phyloP scores from a whole-genome alignment of 1,284 basidiomycete genomes.

The Tausonia pullulans region DNA sequence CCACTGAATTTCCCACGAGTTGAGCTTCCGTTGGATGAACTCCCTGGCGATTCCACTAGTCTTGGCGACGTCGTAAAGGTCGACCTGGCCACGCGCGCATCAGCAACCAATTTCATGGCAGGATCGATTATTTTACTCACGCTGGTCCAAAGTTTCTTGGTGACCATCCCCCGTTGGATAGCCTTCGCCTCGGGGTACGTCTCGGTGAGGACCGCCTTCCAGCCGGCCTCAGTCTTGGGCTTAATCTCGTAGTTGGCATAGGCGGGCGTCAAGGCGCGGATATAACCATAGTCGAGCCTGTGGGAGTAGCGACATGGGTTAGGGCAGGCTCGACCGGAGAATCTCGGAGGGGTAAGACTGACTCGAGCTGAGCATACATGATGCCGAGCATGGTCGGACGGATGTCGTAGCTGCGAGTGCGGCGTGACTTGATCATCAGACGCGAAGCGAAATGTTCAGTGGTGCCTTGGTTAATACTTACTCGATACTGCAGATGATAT shows the following conservation, averaged over 20 bases:
- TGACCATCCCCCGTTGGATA: conserved; percentile 35
- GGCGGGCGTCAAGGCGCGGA: conserved; percentile 41
- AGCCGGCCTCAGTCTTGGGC: conserved; percentile 24
- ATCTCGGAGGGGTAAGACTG: too few relatives aligned
- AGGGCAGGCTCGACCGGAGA: too few relatives aligned
- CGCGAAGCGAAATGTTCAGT: not conserved
- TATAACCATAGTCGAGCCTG: conserved; percentile 37
- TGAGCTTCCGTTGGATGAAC: conserved; percentile 35
- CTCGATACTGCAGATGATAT: too few relatives aligned
- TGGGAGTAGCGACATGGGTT: too few relatives aligned
- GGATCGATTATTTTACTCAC: not conserved
- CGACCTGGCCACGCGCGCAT: conserved; percentile 28
- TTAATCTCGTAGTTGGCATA: conserved; percentile 41
- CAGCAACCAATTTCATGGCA: not conserved
- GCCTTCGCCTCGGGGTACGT: conserved; percentile 31
- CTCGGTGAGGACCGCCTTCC: conserved; percentile 32
- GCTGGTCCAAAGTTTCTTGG: conserved; percentile 13
- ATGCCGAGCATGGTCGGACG: conserved; percentile 41
- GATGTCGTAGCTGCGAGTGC: not conserved
- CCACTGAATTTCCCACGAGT: conserved; percentile 31
- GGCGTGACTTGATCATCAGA: not conserved
- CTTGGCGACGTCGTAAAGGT: conserved; percentile 32
- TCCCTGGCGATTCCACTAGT: conserved; percentile 30
- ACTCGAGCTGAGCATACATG: conserved; percentile 43
- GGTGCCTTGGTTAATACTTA: too few relatives aligned